These are phyloP conservation scores for Pedinophyceae sp. DNA, from an alignment of 139 green algal species.

Conservation along the genomic window DNA sequence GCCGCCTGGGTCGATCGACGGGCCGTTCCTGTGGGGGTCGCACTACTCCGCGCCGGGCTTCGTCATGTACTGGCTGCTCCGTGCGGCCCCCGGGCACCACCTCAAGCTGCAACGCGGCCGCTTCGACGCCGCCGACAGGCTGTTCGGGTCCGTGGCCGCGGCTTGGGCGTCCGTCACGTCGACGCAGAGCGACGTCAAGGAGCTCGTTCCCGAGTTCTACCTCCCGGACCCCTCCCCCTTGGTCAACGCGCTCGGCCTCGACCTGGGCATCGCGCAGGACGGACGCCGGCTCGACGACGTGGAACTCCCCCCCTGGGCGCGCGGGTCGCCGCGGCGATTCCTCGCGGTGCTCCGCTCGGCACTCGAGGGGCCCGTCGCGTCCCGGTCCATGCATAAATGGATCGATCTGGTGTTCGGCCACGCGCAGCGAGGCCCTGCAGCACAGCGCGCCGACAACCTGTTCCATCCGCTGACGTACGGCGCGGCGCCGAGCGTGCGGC, in stretches of 20 bases:
- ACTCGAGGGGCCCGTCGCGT: background rate
- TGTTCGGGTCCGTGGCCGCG: slow-evolving; percentile 63
- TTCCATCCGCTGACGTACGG: slow-evolving; percentile 80
- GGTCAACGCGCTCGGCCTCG: slow-evolving; percentile 22
- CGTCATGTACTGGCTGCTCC: slow-evolving; percentile 83
- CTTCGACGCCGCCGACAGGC: slow-evolving; percentile 84
- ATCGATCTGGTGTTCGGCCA: slow-evolving; percentile 69
- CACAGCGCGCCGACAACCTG: slow-evolving; percentile 64
- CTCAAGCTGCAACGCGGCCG: slow-evolving; percentile 77
- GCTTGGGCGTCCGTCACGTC: slow-evolving; percentile 62
- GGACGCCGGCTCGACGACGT: slow-evolving; percentile 57
- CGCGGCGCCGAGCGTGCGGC: background rate
- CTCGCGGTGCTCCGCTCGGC: slow-evolving; percentile 22
- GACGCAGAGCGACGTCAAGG: slow-evolving; percentile 81
- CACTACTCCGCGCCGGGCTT: slow-evolving; percentile 87
- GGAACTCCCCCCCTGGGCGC: slow-evolving; percentile 65
- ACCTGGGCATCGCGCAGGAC: slow-evolving; percentile 56
- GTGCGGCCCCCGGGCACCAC: slow-evolving; percentile 70
- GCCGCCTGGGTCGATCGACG: background rate
- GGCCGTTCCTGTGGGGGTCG: slow-evolving; percentile 82
- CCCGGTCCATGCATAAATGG: slow-evolving; percentile 12
- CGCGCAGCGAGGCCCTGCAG: slow-evolving; percentile 51
- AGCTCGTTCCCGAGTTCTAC: slow-evolving; percentile 97
- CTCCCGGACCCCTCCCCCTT: slow-evolving; percentile 14
- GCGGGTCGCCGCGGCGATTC: slow-evolving; percentile 16